Evolutionary conservation across 495 filamentous ascomycete genomes (phyloP).

Genomic region (Penicillium cosmopolitanum): DNA sequence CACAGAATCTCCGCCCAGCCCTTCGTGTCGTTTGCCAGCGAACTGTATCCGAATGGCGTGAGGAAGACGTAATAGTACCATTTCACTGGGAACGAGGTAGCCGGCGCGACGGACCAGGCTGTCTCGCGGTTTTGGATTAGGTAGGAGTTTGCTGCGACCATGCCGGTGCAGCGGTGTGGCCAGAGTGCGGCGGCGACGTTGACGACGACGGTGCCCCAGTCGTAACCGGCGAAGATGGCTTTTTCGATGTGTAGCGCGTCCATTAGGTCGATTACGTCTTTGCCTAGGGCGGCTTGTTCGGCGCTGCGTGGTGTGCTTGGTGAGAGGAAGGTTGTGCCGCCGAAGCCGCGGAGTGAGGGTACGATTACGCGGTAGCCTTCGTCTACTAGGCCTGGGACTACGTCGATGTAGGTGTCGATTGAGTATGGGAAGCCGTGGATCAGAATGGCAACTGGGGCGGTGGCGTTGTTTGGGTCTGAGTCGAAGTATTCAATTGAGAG

Average conservation of each 20-base stretch:
- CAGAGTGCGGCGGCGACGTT: constrained; percentile 14
- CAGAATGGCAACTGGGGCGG: constrained; percentile 15
- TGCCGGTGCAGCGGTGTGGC: constrained; percentile 18
- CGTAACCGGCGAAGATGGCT: constrained; percentile 19
- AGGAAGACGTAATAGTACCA: constrained; percentile 3
- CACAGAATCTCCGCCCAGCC: neutral
- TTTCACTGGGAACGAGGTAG: neutral
- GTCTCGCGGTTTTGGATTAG: constrained; percentile 20
- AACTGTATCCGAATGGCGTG: constrained; percentile 5
- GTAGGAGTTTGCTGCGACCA: constrained; percentile 22
- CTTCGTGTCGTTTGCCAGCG: constrained; percentile 4
- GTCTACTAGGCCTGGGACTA: constrained; percentile 20
- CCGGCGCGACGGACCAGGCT: constrained; percentile 12
- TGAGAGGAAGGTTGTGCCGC: constrained; percentile 25
- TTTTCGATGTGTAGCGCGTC: constrained; percentile 12
- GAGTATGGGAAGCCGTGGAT: constrained; percentile 31
- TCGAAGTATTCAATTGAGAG: constrained; percentile 8
- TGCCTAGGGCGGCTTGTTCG: constrained; percentile 27
- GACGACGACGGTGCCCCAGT: constrained; percentile 19
- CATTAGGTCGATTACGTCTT: constrained; percentile 22
- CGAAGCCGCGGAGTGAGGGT: constrained; percentile 30
- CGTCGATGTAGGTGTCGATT: constrained; percentile 26
- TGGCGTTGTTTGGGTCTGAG: constrained; percentile 8
- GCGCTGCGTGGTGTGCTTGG: constrained; percentile 21
- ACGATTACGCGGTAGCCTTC: constrained; percentile 31